Conservation (phyloP, 116 monocot genomes). For the Iris pallida region DNA sequence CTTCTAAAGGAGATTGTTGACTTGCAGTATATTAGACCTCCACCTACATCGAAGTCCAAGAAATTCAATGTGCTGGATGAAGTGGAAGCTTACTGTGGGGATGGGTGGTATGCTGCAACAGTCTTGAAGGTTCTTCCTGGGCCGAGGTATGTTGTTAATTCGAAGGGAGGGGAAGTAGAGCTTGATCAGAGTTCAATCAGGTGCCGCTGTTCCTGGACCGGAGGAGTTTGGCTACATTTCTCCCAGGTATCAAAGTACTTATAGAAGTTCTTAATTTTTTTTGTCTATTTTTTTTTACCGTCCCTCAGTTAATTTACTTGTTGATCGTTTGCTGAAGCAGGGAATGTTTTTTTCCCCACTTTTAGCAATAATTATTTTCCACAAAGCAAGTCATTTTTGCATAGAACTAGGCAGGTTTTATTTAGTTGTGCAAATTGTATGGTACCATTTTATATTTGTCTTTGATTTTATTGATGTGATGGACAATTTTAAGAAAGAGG, state of each 20-base stretch:
- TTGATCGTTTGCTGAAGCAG: too few species aligned
- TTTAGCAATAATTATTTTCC: too few species aligned
- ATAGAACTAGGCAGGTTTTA: too few species aligned
- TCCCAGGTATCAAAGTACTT: conserved; percentile 7
- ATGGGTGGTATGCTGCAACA: conserved; percentile 13
- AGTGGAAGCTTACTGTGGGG: conserved; percentile 17
- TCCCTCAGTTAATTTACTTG: too few species aligned
- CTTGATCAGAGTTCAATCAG: conserved; percentile 15
- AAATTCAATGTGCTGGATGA: conserved; percentile 4
- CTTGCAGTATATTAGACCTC: conserved; percentile 21
- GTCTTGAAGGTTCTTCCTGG: conserved; percentile 1
- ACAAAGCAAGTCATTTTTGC: too few species aligned
- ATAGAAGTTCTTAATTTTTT: neutral
- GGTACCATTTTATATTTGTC: too few species aligned
- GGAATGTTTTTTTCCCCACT: too few species aligned
- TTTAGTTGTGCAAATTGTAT: too few species aligned
- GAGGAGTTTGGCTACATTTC: conserved; percentile 11
- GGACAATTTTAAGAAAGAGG: too few species aligned
- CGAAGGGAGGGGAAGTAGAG: conserved; percentile 4
- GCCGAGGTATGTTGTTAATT: conserved; percentile 8
- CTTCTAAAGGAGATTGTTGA: conserved; percentile 26
- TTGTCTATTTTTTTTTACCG: neutral
- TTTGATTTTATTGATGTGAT: too few species aligned
- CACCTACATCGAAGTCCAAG: neutral
- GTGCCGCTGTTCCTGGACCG: conserved; percentile 6